Evolutionary conservation across 163 green algal genomes (phyloP).

Genomic region (Scenedesmus sp.): DNA sequence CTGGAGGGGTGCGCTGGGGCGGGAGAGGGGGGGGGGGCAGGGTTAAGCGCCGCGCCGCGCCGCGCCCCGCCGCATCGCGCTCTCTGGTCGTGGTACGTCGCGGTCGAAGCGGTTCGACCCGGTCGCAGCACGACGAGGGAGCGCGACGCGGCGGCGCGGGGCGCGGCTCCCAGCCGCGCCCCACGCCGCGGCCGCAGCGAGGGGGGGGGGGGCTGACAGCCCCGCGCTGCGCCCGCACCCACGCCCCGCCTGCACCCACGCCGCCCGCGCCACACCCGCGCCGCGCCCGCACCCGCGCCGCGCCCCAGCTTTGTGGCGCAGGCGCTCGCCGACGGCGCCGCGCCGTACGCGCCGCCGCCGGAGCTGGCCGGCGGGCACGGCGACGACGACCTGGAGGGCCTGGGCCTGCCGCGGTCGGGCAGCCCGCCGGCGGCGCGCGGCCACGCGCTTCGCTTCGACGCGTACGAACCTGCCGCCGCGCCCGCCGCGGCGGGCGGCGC

Average conservation of each 20-base stretch:
- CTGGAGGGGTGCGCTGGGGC: conserved; percentile 59
- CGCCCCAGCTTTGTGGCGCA: conserved; percentile 51
- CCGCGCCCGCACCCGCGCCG: neutral
- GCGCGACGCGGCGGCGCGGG: too few species aligned
- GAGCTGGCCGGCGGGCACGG: conserved; percentile 53
- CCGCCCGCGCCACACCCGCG: too few species aligned
- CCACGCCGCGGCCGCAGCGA: too few species aligned
- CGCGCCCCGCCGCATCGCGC: neutral
- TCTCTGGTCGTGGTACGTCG: neutral
- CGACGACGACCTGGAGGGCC: conserved; percentile 11
- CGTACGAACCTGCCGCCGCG: conserved; percentile 57
- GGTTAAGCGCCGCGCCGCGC: neutral
- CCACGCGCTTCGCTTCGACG: conserved; percentile 63
- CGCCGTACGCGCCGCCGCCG: conserved; percentile 68
- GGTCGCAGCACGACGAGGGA: too few species aligned
- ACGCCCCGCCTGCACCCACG: too few species aligned
- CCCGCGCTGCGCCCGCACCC: too few species aligned
- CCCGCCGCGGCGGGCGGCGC: conserved; percentile 10
- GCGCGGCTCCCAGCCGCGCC: too few species aligned
- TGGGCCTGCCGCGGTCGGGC: neutral
- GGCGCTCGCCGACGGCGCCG: conserved; percentile 62
- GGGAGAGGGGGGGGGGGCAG: neutral
- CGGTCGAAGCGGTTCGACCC: too few species aligned
- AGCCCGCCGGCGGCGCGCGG: neutral
- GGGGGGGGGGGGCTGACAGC: too few species aligned